These are phyloP conservation scores for Ascomycota sp. DNA, from an alignment of 2,329 filamentous ascomycete species.

Conservation along the genomic window DNA sequence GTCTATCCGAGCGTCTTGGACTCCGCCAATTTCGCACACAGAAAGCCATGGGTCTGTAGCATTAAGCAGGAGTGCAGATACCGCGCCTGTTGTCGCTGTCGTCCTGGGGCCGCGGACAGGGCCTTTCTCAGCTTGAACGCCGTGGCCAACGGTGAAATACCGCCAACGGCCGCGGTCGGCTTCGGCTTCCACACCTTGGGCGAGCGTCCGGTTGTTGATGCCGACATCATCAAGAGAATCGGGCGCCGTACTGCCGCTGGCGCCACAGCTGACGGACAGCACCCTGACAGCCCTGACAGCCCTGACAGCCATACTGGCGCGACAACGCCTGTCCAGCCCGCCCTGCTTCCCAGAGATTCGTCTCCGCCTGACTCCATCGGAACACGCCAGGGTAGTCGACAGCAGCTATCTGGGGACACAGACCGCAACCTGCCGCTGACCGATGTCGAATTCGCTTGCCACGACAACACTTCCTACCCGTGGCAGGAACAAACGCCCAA, in stretches of 20 bases:
- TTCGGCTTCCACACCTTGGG: constrained; percentile 27
- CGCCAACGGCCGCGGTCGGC: constrained; percentile 24
- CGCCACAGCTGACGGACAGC: constrained; percentile 14
- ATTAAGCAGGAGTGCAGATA: constrained; percentile 23
- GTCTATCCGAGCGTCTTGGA: constrained; percentile 4
- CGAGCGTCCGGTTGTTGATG: constrained; percentile 21
- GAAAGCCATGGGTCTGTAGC: constrained; percentile 17
- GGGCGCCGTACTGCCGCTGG: too few species aligned
- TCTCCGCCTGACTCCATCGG: neutral
- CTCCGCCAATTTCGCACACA: constrained; percentile 5
- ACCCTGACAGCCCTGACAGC: too few species aligned
- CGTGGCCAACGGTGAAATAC: constrained; percentile 25
- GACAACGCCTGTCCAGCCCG: too few species aligned
- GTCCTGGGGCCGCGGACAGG: constrained; percentile 19
- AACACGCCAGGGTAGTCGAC: neutral
- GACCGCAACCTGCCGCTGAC: too few species aligned
- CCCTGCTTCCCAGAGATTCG: neutral
- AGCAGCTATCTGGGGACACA: too few species aligned
- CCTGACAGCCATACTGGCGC: too few species aligned
- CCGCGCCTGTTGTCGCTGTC: constrained; percentile 27
- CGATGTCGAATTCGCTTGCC: too few species aligned
- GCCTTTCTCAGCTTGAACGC: constrained; percentile 26
- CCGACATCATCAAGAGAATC: constrained; percentile 15
- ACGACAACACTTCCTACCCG: constrained; percentile 2
- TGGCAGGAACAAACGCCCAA: neutral